A percentile compares a stretch with the other conserved stretches of the same genome.
Conservation (phyloP, 306 rosid genomes). For the Cucurbita pepo region DNA sequence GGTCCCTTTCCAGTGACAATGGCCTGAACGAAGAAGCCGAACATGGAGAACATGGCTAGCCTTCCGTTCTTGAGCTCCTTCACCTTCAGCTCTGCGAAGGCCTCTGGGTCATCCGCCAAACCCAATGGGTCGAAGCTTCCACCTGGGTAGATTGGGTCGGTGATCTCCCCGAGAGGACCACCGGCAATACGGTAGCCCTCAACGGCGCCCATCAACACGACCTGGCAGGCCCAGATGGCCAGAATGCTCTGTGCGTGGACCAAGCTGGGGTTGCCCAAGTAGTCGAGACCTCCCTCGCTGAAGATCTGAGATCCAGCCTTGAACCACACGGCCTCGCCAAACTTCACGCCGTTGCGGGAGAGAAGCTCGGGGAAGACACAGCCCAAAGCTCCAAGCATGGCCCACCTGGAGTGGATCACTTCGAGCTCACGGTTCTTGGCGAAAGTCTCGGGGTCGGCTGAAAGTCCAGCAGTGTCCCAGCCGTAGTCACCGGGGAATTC, state of each 20-base stretch:
- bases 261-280: slow-evolving; percentile 57
- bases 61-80: slow-evolving; percentile 52
- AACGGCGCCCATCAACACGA: slow-evolving; percentile 45
- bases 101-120: slow-evolving; percentile 53
- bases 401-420: slow-evolving; percentile 27
- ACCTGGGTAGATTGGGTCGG: slow-evolving; percentile 46
- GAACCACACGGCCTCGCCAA: slow-evolving; percentile 55
- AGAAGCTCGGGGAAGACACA: slow-evolving; percentile 51
- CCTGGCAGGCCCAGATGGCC: slow-evolving; percentile 51
- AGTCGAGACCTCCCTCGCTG: slow-evolving; percentile 55
- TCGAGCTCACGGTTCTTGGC: slow-evolving; percentile 17
- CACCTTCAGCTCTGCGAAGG: slow-evolving; percentile 44
- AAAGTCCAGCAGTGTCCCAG: slow-evolving; percentile 64
- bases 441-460: slow-evolving; percentile 50
- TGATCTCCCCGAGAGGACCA: slow-evolving; percentile 43
- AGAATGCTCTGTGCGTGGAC: slow-evolving; percentile 47
- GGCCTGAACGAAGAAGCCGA: slow-evolving; percentile 50
- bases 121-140: slow-evolving; percentile 60
- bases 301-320: slow-evolving; percentile 53
- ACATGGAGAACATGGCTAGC: slow-evolving; percentile 51
- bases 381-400: slow-evolving; percentile 29
- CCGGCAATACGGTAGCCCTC: slow-evolving; percentile 53
- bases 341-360: slow-evolving; percentile 40
- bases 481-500: slow-evolving; percentile 59
- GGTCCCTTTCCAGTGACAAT: slow-evolving; percentile 54